Conservation (phyloP, 441 rosid genomes). For the Erysimum cheiri region DNA sequence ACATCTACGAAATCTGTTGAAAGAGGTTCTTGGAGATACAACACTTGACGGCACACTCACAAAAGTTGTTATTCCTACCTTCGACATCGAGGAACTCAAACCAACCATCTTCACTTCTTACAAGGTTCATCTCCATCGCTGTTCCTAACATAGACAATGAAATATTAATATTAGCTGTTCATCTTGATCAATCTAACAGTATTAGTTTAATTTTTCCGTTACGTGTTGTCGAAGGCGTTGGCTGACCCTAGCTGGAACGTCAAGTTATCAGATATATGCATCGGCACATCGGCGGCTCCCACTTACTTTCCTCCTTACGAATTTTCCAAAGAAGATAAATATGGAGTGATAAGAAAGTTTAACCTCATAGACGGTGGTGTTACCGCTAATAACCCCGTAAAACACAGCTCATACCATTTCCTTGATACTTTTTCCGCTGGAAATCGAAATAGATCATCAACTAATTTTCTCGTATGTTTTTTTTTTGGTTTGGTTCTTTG, state of each 20-base stretch:
- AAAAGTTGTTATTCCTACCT: conserved; percentile 42
- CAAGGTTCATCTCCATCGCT: conserved; percentile 41
- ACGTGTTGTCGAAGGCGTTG: conserved; percentile 9
- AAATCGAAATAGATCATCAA: background rate
- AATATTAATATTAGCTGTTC: background rate
- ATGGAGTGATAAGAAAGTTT: background rate
- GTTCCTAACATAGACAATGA: background rate
- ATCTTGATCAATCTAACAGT: background rate
- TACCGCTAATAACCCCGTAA: conserved; percentile 14
- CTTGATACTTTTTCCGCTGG: background rate
- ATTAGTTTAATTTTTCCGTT: background rate
- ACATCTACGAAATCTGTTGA: conserved; percentile 46
- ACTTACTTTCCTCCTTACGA: conserved; percentile 1
- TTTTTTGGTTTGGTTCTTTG: background rate
- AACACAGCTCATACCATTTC: background rate
- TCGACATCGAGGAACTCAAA: conserved; percentile 57
- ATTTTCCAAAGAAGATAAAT: background rate
- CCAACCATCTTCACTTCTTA: conserved; percentile 64
- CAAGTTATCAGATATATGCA: conserved; percentile 21
- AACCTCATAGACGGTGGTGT: background rate
- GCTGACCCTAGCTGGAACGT: conserved; percentile 6
- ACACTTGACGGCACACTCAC: conserved; percentile 61
- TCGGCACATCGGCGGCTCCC: background rate
- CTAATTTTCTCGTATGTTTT: background rate
- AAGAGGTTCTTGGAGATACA: conserved; percentile 43